A percentile compares a stretch with the other conserved stretches of the same genome.
These are phyloP conservation scores for Fusarium longipes DNA, from an alignment of 2,329 filamentous ascomycete species.

Conservation along the genomic window DNA sequence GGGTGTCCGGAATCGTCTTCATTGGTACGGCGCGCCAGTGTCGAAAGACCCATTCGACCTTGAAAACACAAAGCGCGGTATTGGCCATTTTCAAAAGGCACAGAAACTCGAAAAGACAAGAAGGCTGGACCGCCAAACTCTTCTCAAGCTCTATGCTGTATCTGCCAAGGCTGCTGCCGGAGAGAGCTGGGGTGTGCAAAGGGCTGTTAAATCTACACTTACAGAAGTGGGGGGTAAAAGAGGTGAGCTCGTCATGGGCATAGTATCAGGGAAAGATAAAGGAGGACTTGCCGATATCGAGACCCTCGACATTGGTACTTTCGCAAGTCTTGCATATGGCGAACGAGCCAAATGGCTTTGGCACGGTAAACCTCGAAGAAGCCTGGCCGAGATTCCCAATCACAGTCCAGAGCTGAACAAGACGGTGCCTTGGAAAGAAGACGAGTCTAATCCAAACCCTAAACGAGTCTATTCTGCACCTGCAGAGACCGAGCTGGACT, in stretches of 20 bases:
- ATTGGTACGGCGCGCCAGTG: constrained; percentile 85
- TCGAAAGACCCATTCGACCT: constrained; percentile 93
- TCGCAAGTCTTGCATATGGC: constrained; percentile 81
- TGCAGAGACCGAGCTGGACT: constrained; percentile 63
- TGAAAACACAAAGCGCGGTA: constrained; percentile 81
- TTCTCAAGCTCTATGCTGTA: constrained; percentile 81
- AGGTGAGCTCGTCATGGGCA: constrained; percentile 94
- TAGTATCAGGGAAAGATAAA: constrained; percentile 87
- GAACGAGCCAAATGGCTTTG: constrained; percentile 93
- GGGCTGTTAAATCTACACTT: constrained; percentile 94
- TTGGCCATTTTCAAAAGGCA: constrained; percentile 89
- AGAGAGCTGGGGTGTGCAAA: constrained; percentile 91
- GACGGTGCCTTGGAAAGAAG: constrained; percentile 68
- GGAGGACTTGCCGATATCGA: constrained; percentile 92
- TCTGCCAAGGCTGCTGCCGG: constrained; percentile 91
- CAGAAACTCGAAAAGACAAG: constrained; percentile 83
- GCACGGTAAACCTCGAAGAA: constrained; percentile 87
- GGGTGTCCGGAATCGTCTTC: constrained; percentile 88
- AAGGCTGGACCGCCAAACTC: constrained; percentile 83
- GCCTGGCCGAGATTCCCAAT: constrained; percentile 58
- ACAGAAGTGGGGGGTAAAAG: constrained; percentile 93
- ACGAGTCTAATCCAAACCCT: constrained; percentile 51
- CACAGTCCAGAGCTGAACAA: constrained; percentile 59
- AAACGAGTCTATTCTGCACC: constrained; percentile 64
- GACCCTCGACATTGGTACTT: constrained; percentile 87